Evolutionary conservation across 2,329 filamentous ascomycete species (phyloP).

Genomic region (Sclerotinia subarctica): DNA sequence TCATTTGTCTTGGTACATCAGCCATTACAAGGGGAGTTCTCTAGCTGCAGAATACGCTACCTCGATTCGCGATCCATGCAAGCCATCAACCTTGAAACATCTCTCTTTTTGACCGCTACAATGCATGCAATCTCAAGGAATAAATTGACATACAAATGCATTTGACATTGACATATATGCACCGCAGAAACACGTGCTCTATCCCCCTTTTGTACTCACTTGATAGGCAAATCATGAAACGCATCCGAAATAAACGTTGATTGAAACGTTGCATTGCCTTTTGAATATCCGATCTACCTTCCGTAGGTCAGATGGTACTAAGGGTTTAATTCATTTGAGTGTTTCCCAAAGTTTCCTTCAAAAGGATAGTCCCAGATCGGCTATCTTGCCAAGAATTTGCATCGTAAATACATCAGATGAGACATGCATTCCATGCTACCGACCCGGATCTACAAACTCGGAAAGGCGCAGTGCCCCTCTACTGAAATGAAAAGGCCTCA

Average conservation of each 20-base stretch:
- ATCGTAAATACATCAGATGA: slow-evolving; percentile 12
- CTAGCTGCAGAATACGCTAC: slow-evolving; percentile 15
- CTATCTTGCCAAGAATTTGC: neutral
- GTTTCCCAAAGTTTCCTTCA: neutral
- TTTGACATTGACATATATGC: slow-evolving; percentile 16
- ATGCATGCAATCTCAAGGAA: slow-evolving; percentile 5
- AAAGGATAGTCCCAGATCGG: neutral
- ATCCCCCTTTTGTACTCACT: neutral
- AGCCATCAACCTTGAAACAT: slow-evolving; percentile 1
- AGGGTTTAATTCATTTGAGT: neutral
- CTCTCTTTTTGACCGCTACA: slow-evolving; percentile 9
- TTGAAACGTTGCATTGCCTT: slow-evolving; percentile 13
- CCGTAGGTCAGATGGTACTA: neutral
- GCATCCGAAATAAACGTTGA: slow-evolving; percentile 9
- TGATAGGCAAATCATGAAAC: neutral
- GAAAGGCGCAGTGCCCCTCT: slow-evolving; percentile 15
- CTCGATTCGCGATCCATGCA: slow-evolving; percentile 11
- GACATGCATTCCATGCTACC: neutral
- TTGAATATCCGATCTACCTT: neutral
- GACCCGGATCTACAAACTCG: neutral
- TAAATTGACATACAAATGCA: neutral
- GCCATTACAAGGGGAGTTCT: slow-evolving; percentile 16
- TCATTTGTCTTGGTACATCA: slow-evolving; percentile 15
- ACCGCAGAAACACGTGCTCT: slow-evolving; percentile 11
- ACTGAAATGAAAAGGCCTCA: slow-evolving; percentile 3